Evolutionary conservation across 257 asterid species (phyloP), one percentile per base, ranked within the genome.

Genomic region (Solanum bulbocastanum): DNA sequence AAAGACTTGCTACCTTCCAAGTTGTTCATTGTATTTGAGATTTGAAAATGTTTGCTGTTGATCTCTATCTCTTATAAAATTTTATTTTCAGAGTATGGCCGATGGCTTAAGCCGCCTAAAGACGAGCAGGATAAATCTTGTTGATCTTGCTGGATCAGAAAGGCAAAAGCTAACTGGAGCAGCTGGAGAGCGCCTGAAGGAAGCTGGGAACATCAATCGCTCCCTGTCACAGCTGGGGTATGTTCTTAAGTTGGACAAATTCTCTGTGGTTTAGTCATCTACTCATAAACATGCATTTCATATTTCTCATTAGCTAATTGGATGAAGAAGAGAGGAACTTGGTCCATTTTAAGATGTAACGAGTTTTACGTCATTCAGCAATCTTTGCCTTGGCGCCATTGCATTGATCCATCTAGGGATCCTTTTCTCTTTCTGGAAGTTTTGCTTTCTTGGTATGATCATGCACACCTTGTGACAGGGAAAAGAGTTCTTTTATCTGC

Each of bases 111-210:
- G 95, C 93, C 90, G 92, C 92, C 87, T 95, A 85, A 96, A 96
- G 91, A 92, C 92, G 87, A 97, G 99, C 91, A 93, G 96, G 92
- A 96, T 97, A 90, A 97, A 97, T 93, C 94, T 97, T 52, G 99
- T 97, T 66, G 99, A 97, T 91, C 99, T 97, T 90, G 99, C 99
- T 91, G 99, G 99, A 85, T 97, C 99, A 22, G 99, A 97, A 93
- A 93, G 99, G 85, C 99, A 96, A 89, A 97, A 97, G 91, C 98
- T 95, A 86, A 96, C 99, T 36, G 98, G 99, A 89, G 99, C 99
- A 90, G 99, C 96, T 90, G 99, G 99, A 92, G 99, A 95, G 52
- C 97, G 99, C 65, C 93, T 97, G 94, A 97, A 97, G 92, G 99
- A 97, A 92, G 99, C 99, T 71, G 98, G 99, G 91, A 97, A 96